Evolutionary conservation across 768 basidiomycete species (phyloP).

Genomic region (Termitomyces sp.): DNA sequence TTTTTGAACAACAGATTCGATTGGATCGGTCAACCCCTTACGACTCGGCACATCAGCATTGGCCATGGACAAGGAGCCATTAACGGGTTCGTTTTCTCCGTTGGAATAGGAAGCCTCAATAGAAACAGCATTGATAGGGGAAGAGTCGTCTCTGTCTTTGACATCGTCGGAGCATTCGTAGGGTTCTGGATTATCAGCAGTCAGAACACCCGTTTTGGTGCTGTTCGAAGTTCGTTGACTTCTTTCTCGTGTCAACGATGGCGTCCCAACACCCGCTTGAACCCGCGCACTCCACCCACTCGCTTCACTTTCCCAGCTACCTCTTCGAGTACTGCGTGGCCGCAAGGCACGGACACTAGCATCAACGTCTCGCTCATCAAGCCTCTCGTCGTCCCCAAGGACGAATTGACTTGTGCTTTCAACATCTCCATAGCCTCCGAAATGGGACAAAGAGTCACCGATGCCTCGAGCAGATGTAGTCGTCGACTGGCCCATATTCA

Average conservation of each 20-base stretch:
- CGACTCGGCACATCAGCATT: conserved; percentile 1
- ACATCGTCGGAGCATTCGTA: conserved; percentile 24
- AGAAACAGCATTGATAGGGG: conserved; percentile 2
- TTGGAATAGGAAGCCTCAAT: conserved; percentile 5
- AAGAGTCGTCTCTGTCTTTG: conserved; percentile 18
- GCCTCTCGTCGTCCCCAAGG: conserved; percentile 62
- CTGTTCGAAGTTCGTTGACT: conserved; percentile 63
- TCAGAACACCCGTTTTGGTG: conserved; percentile 53
- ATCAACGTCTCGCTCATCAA: conserved; percentile 70
- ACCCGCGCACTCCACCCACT: conserved; percentile 85
- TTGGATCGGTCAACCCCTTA: conserved; percentile 13
- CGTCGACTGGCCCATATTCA: conserved; percentile 41
- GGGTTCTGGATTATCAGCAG: conserved; percentile 39
- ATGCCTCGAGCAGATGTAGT: conserved; percentile 50
- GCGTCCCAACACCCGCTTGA: conserved; percentile 42
- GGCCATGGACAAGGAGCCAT: not conserved
- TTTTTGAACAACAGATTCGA: conserved; percentile 2
- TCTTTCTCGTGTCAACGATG: conserved; percentile 47
- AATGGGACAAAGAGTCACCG: conserved; percentile 68
- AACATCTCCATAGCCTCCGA: conserved; percentile 60
- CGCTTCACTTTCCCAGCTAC: conserved; percentile 90
- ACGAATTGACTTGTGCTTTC: conserved; percentile 69
- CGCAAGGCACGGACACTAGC: conserved; percentile 89
- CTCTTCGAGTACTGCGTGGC: conserved; percentile 79
- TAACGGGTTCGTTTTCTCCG: not conserved